Evolutionary conservation across 176 grass and related monocot species (phyloP).

Genomic region (Tillandsia fasciculata): DNA sequence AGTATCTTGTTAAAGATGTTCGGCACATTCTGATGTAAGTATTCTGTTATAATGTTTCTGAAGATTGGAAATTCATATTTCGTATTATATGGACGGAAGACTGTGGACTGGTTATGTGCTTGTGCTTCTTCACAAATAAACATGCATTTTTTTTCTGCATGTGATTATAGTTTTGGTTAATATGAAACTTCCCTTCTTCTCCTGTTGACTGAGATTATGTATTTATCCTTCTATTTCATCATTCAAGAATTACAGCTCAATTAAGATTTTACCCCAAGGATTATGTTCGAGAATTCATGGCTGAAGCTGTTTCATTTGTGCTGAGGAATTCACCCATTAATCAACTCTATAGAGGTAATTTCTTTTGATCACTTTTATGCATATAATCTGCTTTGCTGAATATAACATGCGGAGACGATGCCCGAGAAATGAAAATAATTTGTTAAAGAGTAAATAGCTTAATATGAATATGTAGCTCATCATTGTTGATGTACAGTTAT

Average conservation of each 20-base stretch:
- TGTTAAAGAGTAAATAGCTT: background rate
- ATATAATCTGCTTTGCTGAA: background rate
- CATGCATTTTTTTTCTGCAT: background rate
- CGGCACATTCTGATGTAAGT: constrained; percentile 71
- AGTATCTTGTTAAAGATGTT: constrained; percentile 88
- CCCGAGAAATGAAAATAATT: background rate
- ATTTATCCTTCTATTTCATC: constrained; percentile 3
- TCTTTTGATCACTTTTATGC: background rate
- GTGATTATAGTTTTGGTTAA: background rate
- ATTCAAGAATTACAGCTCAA: constrained; percentile 54
- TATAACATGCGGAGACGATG: background rate
- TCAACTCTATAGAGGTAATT: constrained; percentile 40
- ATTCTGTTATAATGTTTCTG: background rate
- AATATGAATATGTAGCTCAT: background rate
- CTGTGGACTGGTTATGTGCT: too few species aligned
- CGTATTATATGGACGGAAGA: background rate
- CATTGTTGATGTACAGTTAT: background rate
- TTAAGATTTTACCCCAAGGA: constrained; percentile 67
- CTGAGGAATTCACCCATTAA: constrained; percentile 64
- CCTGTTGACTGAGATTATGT: background rate
- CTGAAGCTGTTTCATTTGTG: constrained; percentile 90
- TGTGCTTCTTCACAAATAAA: background rate
- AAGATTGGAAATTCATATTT: background rate
- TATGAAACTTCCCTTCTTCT: background rate
- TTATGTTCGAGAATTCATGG: constrained; percentile 89